Percentiles rank a stretch among this genome's conserved stretches.
Conservation (phyloP, 768 basidiomycete genomes). For the Pulveroboletus sp. region DNA sequence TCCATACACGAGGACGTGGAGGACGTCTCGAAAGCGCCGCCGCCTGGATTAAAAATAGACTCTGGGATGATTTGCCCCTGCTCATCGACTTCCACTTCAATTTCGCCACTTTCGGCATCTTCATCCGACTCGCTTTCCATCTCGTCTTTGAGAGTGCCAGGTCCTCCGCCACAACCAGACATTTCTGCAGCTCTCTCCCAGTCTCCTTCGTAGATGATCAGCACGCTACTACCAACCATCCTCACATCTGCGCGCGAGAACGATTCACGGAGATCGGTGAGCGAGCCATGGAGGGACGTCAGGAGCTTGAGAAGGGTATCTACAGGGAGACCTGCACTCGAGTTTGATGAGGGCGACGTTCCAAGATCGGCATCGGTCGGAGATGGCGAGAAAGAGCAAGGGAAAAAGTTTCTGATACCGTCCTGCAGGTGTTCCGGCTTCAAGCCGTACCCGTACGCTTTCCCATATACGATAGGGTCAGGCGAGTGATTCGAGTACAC, state of each 20-base stretch:
- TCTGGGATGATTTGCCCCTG: slow-evolving; percentile 20
- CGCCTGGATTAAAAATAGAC: slow-evolving; percentile 11
- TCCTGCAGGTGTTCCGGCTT: slow-evolving; percentile 61
- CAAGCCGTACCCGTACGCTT: slow-evolving; percentile 75
- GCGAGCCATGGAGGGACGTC: slow-evolving; percentile 45
- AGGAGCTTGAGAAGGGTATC: slow-evolving; percentile 55
- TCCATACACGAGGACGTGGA: slow-evolving; percentile 35
- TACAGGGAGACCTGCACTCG: slow-evolving; percentile 49
- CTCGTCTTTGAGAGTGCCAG: slow-evolving; percentile 4
- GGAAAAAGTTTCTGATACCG: slow-evolving; percentile 81
- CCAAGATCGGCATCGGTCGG: slow-evolving; percentile 4
- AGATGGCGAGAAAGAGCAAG: slow-evolving; percentile 33
- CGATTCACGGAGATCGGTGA: slow-evolving; percentile 46
- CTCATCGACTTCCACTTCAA: slow-evolving; percentile 34
- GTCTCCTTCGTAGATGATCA: slow-evolving; percentile 78
- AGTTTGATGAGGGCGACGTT: slow-evolving; percentile 2
- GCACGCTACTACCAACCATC: slow-evolving; percentile 76
- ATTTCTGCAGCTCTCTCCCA: slow-evolving; percentile 35
- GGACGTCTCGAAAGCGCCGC: slow-evolving; percentile 14
- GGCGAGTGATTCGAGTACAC: slow-evolving; percentile 63
- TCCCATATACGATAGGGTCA: slow-evolving; percentile 59
- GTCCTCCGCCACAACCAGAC: slow-evolving; percentile 32
- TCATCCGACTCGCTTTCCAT: slow-evolving; percentile 34
- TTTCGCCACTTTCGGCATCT: slow-evolving; percentile 37
- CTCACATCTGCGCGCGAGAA: slow-evolving; percentile 59